Evolutionary conservation across 345 rosid species (phyloP), one percentile per base, ranked within the genome.

Genomic region (Cardamine chenopodiifolia): DNA sequence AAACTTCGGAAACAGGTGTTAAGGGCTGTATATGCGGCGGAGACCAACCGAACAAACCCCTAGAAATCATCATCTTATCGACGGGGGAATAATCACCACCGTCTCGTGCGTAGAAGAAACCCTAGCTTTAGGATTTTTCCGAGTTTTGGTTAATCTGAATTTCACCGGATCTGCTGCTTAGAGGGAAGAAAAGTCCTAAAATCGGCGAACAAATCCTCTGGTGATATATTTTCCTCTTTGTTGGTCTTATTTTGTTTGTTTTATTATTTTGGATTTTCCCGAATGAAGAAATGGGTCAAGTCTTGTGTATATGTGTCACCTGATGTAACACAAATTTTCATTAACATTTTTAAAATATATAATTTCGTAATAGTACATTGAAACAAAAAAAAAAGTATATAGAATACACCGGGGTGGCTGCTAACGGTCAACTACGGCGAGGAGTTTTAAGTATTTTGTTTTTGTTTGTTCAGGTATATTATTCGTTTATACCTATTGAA

Each of bases 41-140:
- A 53, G 99, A 95, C 98, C 92, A 92, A 66, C 99, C 98, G 35
- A 95, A 95, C 82, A 95, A 83, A 26, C 99, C 99, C 71, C 99
- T 85, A 2, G 98, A 89, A 58, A 90, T 83, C 98, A 92, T 92
- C 98, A 95, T 79, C 31, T 42, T 61, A 29, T 39, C 74, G 79
- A 54, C 74, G 69, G 77, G 37, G 62, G 14, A 40, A 71, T 45
- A 7, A 47, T 54, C 61, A 44, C 70, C 79, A 28, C 74, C 79
- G 79, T 69, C 70, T 68, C 10, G 19, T 19, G 12, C 3, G 18
- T 29, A 32, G 20, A 45, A 31, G 18, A 75, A 81, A 80, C 83
- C 86, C 82, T 80, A 74, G 75, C 26, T 8, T 62, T 25, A 49
- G 40, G 26, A 19, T 4, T 48, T 54, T 19, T 39, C 6, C 7